Evolutionary conservation across 805 yeast genomes (phyloP).

Genomic region (Wickerhamiella sergipiensis): DNA sequence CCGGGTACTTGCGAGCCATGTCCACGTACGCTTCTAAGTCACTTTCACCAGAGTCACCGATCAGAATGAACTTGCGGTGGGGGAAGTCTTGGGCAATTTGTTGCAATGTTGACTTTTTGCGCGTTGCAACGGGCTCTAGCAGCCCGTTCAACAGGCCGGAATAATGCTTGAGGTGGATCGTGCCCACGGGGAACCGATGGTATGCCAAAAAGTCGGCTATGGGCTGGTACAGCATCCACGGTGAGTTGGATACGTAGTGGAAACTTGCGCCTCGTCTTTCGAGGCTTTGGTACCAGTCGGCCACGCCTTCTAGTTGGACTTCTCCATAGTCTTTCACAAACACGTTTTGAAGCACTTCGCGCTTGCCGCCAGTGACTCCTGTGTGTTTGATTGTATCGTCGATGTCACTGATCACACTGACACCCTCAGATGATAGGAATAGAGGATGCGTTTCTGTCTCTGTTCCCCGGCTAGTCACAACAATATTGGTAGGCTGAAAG

Average conservation of each 20-base stretch:
- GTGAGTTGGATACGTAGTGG: constrained; percentile 92
- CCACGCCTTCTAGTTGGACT: constrained; percentile 65
- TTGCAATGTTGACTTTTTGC: constrained; percentile 55
- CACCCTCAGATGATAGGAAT: constrained; percentile 29
- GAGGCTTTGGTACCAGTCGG: constrained; percentile 55
- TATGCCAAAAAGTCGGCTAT: constrained; percentile 42
- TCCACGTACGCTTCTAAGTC: constrained; percentile 85
- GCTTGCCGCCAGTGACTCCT: constrained; percentile 79
- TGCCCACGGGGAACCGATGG: constrained; percentile 58
- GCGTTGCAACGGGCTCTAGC: constrained; percentile 74
- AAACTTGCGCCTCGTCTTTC: constrained; percentile 40
- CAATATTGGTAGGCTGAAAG: constrained; percentile 11
- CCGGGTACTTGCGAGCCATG: constrained; percentile 47
- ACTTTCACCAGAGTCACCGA: constrained; percentile 94
- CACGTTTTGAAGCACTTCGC: constrained; percentile 67
- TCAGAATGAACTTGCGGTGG: constrained; percentile 57
- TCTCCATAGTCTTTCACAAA: constrained; percentile 49
- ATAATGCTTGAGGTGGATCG: constrained; percentile 79
- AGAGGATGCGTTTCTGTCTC: constrained; percentile 5
- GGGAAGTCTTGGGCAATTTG: constrained; percentile 64
- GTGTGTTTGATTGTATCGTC: constrained; percentile 90
- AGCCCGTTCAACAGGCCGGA: constrained; percentile 67
- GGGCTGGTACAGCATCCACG: constrained; percentile 70
- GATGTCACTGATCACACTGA: constrained; percentile 74
- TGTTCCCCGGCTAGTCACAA: constrained; percentile 5